Percentiles rank a stretch among this genome's conserved stretches.
These are phyloP conservation scores for Russula brevipes DNA, from an alignment of 768 basidiomycete genomes.

Conservation along the genomic window DNA sequence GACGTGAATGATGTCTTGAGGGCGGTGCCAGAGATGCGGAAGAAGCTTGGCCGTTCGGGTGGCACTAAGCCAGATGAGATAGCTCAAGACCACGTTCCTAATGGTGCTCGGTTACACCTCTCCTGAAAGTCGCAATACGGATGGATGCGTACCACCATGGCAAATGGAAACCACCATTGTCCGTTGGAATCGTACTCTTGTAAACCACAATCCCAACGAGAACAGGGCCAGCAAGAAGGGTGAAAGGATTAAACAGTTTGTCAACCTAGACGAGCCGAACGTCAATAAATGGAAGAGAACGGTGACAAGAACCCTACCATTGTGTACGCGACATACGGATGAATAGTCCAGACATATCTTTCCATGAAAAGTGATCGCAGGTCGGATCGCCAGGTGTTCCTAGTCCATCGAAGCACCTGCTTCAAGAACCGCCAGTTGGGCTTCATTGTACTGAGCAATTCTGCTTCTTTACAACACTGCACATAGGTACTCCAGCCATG, in stretches of 20 bases:
- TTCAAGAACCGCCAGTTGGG: slow-evolving; percentile 95
- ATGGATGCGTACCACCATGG: slow-evolving; percentile 64
- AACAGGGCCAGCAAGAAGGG: slow-evolving; percentile 76
- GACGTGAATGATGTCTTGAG: slow-evolving; percentile 54
- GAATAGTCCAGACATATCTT: slow-evolving; percentile 77
- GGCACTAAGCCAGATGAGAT: slow-evolving; percentile 64
- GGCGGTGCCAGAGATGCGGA: slow-evolving; percentile 54
- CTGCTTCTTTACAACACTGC: slow-evolving; percentile 78
- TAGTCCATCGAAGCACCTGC: slow-evolving; percentile 88
- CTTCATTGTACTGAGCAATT: slow-evolving; percentile 90
- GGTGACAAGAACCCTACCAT: slow-evolving; percentile 53
- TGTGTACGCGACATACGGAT: slow-evolving; percentile 79
- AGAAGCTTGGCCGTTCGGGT: slow-evolving; percentile 70
- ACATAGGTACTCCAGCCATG: slow-evolving; percentile 96
- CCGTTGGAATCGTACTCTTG: slow-evolving; percentile 66
- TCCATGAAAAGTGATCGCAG: slow-evolving; percentile 85
- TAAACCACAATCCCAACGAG: slow-evolving; percentile 73
- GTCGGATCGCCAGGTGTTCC: slow-evolving; percentile 93
- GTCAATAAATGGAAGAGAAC: slow-evolving; percentile 8
- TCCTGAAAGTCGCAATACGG: not conserved
- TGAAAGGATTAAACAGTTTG: slow-evolving; percentile 82
- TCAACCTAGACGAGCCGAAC: slow-evolving; percentile 50
- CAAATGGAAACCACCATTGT: slow-evolving; percentile 70
- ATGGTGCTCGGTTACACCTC: not conserved
- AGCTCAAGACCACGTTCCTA: slow-evolving; percentile 67